Percentiles rank a stretch among this genome's conserved stretches.
These are phyloP conservation scores for Sclerotinia subarctica DNA, from an alignment of 2,329 filamentous ascomycete genomes.

Conservation along the genomic window DNA sequence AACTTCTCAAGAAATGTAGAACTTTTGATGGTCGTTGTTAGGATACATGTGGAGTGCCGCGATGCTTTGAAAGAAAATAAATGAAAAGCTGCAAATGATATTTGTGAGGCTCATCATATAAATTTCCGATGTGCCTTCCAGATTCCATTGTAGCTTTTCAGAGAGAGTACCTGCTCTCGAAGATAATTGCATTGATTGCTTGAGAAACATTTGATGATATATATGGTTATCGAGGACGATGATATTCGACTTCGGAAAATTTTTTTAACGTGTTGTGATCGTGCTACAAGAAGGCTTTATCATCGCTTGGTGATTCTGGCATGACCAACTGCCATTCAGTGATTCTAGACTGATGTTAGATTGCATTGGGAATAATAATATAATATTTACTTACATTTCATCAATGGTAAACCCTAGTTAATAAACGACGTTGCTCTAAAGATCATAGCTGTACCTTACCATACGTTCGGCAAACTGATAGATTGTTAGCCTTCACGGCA, in stretches of 20 bases:
- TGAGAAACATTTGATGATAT: neutral
- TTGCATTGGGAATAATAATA: neutral
- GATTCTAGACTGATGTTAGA: neutral
- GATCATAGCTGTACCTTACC: neutral
- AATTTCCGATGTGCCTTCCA: neutral
- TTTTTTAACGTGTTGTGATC: no score
- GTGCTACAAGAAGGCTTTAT: neutral
- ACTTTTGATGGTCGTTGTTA: neutral
- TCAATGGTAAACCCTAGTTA: neutral
- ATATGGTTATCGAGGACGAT: neutral
- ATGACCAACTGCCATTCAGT: neutral
- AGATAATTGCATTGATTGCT: neutral
- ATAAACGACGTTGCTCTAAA: neutral
- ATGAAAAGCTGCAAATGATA: no score
- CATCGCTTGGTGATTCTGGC: constrained; percentile 6
- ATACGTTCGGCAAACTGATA: neutral
- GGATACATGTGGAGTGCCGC: neutral
- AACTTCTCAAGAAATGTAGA: neutral
- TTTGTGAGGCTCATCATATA: no score
- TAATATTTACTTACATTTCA: neutral
- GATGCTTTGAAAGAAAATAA: no score
- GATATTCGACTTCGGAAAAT: neutral
- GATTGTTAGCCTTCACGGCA: neutral
- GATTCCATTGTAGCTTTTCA: neutral
- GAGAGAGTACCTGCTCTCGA: neutral